Evolutionary conservation across 2,329 filamentous ascomycete species (phyloP), one percentile per base, ranked within the genome.

Genomic region (Dothidotthia symphoricarpi): DNA sequence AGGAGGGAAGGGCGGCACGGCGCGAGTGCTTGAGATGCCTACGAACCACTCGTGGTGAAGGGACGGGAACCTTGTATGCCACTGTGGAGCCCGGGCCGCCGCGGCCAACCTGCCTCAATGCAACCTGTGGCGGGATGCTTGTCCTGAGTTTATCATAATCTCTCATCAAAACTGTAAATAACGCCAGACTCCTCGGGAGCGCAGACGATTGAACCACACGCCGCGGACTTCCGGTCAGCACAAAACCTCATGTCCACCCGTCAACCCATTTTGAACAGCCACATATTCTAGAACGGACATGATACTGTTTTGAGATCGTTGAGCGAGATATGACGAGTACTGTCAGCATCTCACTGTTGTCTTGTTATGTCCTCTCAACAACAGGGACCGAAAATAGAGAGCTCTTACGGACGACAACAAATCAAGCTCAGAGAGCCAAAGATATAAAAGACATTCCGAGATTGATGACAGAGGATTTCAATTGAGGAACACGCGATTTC

Each of bases 1-100:
- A 39, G 44, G 38, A 50, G 52, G 51, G 46, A 45, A 55, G 47
- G 43, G 50, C 59, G 59, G 59, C 53, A 57, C 59, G 58, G 59
- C 51, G 47, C 59, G 53, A 49, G 30, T 39, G 40, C 43, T 34
- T 25, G 31, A 37, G 19, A 31, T 45, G 29, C 36, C 45, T 52
- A 39, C 56, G 52, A 60, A 63, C 58, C 55, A 61, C n/a, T 28
- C 29, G 25, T 45, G 30, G n/a, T 24, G 36, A 30, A 26, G 33
- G 33, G 31, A 32, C 41, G 32, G 29, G 34, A 38, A 31, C 31
- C 36, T 31, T 46, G 44, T 41, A 39, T 42, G 34, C 38, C 37
- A 39, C 39, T 39, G 49, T 58, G 57, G 56, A 55, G 45, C 41
- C 41, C 54, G 53, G 46, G 45, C 53, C 55, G 55, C 43, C 33